Conservation (phyloP, 1,284 basidiomycete genomes). For the Amylostereum chailletii region DNA sequence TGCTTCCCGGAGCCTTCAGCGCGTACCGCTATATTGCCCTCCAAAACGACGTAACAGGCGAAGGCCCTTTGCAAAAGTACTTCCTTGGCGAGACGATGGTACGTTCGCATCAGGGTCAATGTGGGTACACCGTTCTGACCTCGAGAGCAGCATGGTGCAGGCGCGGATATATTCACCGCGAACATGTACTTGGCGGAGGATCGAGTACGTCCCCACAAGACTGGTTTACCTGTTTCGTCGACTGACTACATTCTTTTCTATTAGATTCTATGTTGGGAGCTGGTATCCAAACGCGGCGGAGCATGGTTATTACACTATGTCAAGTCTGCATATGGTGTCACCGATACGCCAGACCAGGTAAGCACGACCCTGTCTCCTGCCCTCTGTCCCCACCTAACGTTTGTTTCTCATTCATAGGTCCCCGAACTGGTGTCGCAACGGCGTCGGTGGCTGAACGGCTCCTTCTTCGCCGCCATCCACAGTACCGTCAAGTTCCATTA, state of each 20-base stretch:
- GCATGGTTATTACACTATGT: conserved; percentile 92
- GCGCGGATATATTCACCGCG: conserved; percentile 84
- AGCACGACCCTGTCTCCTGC: conserved; percentile 9
- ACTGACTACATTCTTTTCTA: conserved; percentile 8
- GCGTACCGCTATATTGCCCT: conserved; percentile 89
- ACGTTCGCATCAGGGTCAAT: conserved; percentile 13
- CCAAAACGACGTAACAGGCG: conserved; percentile 75
- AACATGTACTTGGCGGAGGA: conserved; percentile 96
- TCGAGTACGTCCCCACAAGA: conserved; percentile 38
- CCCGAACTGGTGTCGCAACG: conserved; percentile 90
- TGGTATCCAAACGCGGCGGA: conserved; percentile 80
- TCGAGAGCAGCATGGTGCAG: conserved; percentile 60
- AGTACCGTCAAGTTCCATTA: conserved; percentile 88
- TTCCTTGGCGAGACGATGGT: conserved; percentile 91
- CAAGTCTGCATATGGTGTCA: conserved; percentile 87
- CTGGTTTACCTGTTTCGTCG: background rate
- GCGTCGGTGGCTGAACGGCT: conserved; percentile 93
- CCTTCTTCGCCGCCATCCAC: conserved; percentile 93
- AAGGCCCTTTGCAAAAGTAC: conserved; percentile 89
- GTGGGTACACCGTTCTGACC: background rate
- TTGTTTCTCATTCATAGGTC: conserved; percentile 31
- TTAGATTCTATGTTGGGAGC: conserved; percentile 87
- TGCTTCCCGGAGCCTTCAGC: conserved; percentile 89
- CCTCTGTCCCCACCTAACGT: background rate
- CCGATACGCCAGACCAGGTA: conserved; percentile 83